A percentile compares a stretch with the other conserved stretches of the same genome.
Evolutionary conservation across 306 rosid genomes (phyloP).

Genomic region (Glycine latifolia): DNA sequence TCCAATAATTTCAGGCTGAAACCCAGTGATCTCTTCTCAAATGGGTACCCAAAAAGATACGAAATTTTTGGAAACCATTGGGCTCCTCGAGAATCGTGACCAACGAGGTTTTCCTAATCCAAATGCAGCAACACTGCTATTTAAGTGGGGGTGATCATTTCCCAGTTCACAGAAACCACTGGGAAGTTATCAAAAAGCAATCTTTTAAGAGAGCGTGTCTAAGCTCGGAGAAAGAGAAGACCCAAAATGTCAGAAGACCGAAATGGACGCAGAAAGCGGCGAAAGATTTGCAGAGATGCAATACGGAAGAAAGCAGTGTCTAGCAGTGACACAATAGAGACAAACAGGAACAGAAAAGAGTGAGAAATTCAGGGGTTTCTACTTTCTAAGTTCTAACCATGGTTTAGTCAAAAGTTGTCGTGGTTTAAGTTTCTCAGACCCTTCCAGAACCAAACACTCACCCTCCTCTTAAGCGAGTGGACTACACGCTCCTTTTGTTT

Average conservation of each 20-base stretch:
- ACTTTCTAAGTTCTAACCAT: constrained; percentile 42
- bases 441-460: constrained; percentile 14
- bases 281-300: constrained; percentile 60
- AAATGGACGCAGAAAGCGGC: constrained; percentile 74
- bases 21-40: constrained; percentile 43
- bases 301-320: constrained; percentile 36
- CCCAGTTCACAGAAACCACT: constrained; percentile 23
- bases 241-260: constrained; percentile 16
- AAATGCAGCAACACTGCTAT: constrained; percentile 53
- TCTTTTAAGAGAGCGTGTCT: constrained; percentile 45
- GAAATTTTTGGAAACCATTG: constrained; percentile 49
- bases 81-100: constrained; percentile 45
- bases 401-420: constrained; percentile 29
- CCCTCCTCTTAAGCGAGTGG: constrained; percentile 39
- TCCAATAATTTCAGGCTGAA: constrained; percentile 39
- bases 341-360: constrained; percentile 37
- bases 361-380: constrained; percentile 26
- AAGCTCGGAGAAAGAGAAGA: constrained; percentile 55
- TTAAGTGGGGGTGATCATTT: constrained; percentile 45
- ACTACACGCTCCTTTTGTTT: constrained; percentile 17
- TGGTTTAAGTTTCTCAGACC: no score
- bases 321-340: constrained; percentile 33
- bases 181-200: constrained; percentile 50
- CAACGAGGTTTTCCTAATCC: constrained; percentile 55
- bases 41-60: constrained; percentile 46